Evolutionary conservation across 768 basidiomycete genomes (phyloP).

Genomic region (Lactarius indigo): DNA sequence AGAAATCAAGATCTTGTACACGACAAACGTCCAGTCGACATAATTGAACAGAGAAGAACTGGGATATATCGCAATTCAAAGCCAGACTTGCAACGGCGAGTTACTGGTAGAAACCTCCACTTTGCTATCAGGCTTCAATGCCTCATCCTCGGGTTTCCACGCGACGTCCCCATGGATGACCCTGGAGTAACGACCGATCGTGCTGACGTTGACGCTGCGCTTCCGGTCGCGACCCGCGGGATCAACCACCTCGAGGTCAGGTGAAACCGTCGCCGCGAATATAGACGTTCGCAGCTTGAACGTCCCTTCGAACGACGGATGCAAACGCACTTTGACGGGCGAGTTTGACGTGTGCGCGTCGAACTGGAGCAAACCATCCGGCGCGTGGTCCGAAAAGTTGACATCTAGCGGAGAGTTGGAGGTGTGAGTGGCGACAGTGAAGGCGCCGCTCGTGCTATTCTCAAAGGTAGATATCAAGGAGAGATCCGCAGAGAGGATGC

Average conservation of each 20-base stretch:
- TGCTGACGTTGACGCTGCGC: slow-evolving; percentile 10
- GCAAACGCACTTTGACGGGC: slow-evolving; percentile 11
- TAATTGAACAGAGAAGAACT: not conserved
- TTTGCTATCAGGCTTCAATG: not conserved
- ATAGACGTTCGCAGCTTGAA: slow-evolving; percentile 11
- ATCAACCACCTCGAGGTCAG: slow-evolving; percentile 5
- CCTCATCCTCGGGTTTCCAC: slow-evolving; percentile 15
- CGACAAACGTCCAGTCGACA: not conserved
- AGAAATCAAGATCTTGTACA: not conserved
- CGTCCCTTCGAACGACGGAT: slow-evolving; percentile 15
- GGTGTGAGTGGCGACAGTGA: slow-evolving; percentile 3
- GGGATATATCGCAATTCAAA: not conserved
- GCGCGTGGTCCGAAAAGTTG: slow-evolving; percentile 8
- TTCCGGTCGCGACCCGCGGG: slow-evolving; percentile 16
- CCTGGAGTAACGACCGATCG: slow-evolving; percentile 1
- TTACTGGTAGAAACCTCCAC: slow-evolving; percentile 17
- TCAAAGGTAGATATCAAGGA: slow-evolving; percentile 4
- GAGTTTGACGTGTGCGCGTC: slow-evolving; percentile 15
- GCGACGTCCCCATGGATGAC: not conserved
- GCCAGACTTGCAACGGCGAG: not conserved
- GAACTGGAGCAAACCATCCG: slow-evolving; percentile 2
- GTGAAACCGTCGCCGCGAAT: not conserved
- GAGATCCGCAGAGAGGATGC: not conserved
- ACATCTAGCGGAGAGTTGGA: slow-evolving; percentile 11
- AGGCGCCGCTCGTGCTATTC: slow-evolving; percentile 1